Evolutionary conservation across 2,329 filamentous ascomycete genomes (phyloP).

Genomic region (Ophiognomonia clavigignenti-juglandacearum): DNA sequence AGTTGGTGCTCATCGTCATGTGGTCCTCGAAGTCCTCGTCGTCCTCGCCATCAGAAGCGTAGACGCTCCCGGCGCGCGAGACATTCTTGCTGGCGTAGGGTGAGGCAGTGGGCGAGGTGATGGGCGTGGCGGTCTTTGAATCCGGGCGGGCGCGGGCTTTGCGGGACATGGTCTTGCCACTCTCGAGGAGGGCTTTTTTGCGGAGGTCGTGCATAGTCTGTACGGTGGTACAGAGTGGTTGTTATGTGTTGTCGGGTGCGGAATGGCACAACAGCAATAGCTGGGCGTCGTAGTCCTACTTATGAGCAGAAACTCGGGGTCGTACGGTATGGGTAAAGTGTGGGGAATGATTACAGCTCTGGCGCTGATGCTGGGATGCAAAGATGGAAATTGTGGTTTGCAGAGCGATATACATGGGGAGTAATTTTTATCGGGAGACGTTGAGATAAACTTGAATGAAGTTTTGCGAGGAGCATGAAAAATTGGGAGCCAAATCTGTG

Average conservation of each 20-base stretch:
- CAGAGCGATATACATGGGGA: conserved; percentile 23
- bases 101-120: conserved; percentile 54
- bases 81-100: conserved; percentile 51
- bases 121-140: conserved; percentile 53
- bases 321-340: conserved; percentile 4
- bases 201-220: conserved; percentile 59
- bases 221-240: not conserved
- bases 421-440: not conserved
- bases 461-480: not conserved
- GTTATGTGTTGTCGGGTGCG: not conserved
- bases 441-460: conserved; percentile 1
- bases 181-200: conserved; percentile 64
- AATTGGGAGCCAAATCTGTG: too few relatives aligned
- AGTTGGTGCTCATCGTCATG: conserved; percentile 38
- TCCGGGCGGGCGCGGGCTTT: conserved; percentile 58
- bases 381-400: conserved; percentile 10
- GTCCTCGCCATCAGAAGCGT: conserved; percentile 58
- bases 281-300: not conserved
- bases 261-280: not conserved
- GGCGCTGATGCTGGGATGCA: conserved; percentile 4
- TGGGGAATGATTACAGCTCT: conserved; percentile 7
- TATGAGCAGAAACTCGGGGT: not conserved
- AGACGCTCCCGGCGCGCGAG: conserved; percentile 57
- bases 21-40: conserved; percentile 46
- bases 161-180: conserved; percentile 66